These are phyloP conservation scores for Ehretia macrophylla DNA, from an alignment of 257 asterid species.

Conservation along the genomic window DNA sequence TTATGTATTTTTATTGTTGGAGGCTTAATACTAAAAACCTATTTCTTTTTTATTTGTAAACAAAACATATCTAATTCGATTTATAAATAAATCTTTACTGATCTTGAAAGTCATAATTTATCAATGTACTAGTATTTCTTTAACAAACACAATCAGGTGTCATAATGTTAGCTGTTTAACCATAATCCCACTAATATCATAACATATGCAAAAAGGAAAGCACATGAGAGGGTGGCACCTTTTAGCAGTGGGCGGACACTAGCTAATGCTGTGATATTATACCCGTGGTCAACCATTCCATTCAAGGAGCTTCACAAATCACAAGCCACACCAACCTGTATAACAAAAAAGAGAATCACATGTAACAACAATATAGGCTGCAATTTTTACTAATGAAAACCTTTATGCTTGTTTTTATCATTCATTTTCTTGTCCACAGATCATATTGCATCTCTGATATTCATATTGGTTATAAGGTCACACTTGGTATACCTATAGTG, in stretches of 20 bases:
- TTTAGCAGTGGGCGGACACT: conserved; percentile 33
- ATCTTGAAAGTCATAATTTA: no score
- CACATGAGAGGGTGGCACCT: conserved; percentile 21
- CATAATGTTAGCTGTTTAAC: conserved; percentile 8
- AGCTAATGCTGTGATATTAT: conserved; percentile 15
- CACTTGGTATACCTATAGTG: conserved; percentile 55
- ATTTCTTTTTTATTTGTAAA: no score
- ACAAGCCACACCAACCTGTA: no score
- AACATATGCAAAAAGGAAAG: conserved; percentile 10
- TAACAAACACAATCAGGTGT: conserved; percentile 1
- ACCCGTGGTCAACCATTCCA: background rate
- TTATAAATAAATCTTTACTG: no score
- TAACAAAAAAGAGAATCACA: no score
- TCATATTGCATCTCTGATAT: conserved; percentile 42
- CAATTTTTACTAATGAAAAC: conserved; percentile 34
- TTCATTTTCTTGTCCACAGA: conserved; percentile 13
- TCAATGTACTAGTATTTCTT: no score
- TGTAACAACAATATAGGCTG: background rate
- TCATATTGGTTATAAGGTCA: conserved; percentile 44
- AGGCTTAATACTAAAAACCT: no score
- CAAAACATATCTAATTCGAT: no score
- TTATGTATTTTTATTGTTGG: no score
- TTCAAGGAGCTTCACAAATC: no score
- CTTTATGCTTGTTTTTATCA: conserved; percentile 25
- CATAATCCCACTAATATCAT: conserved; percentile 8